Evolutionary conservation across 2,329 filamentous ascomycete genomes (phyloP).

Genomic region (Apiospora hydei): DNA sequence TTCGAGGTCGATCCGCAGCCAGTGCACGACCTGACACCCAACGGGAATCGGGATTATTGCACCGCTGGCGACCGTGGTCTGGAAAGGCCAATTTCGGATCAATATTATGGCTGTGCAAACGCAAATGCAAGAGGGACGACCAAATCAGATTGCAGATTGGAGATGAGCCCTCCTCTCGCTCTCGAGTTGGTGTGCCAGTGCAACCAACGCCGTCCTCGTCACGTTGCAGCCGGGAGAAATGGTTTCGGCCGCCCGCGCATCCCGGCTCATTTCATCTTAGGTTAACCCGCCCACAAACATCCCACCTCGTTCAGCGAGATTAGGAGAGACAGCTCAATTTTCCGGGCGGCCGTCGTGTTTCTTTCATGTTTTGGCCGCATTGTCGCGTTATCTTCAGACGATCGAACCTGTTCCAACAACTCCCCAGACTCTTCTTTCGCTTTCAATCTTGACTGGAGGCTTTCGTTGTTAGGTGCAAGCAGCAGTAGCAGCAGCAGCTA

Average conservation of each 20-base stretch:
- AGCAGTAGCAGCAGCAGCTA: not conserved
- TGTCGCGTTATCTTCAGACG: constrained; percentile 4
- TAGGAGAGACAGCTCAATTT: not conserved
- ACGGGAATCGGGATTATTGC: not conserved
- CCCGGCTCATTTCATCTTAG: constrained; percentile 13
- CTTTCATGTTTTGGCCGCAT: constrained; percentile 2
- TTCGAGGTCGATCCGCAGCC: not conserved
- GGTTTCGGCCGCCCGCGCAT: constrained; percentile 13
- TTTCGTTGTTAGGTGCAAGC: not conserved
- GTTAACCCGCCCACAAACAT: constrained; percentile 7
- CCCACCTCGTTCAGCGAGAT: constrained; percentile 1
- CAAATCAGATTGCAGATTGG: not conserved
- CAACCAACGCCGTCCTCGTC: not conserved
- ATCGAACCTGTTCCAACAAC: not conserved
- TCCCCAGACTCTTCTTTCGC: not conserved
- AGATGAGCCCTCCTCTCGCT: not conserved
- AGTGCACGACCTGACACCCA: not conserved
- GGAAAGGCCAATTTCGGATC: not conserved
- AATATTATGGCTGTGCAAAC: not conserved
- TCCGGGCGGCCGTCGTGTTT: not conserved
- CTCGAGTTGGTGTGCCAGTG: not conserved
- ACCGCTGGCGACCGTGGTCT: not conserved
- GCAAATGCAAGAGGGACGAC: too few species aligned
- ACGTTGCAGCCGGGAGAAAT: not conserved
- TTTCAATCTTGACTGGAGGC: not conserved